Percentiles rank a stretch among this genome's conserved stretches.
phyloP scores from a whole-genome alignment of 495 filamentous ascomycete species.

The Neurospora sp. region DNA sequence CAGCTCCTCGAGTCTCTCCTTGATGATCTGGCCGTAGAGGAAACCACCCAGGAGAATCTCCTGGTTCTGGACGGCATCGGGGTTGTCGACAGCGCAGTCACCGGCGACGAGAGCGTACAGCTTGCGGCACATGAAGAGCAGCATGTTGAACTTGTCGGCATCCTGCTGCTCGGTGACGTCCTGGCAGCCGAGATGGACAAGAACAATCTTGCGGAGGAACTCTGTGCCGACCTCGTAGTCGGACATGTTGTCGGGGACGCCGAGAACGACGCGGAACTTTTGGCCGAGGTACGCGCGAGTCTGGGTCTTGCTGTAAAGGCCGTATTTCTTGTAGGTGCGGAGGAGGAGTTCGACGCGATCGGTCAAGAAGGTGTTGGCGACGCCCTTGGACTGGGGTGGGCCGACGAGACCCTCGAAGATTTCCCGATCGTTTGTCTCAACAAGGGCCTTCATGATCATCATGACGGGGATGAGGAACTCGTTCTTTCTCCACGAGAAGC shows the following conservation, averaged over 20 bases:
- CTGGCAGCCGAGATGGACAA: conserved; percentile 78
- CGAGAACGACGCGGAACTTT: conserved; percentile 79
- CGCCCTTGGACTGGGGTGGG: conserved; percentile 56
- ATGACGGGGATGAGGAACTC: conserved; percentile 89
- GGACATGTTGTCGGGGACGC: conserved; percentile 65
- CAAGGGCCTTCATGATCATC: conserved; percentile 92
- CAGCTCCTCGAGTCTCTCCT: conserved; percentile 87
- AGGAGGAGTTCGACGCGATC: conserved; percentile 88
- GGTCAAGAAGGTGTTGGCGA: conserved; percentile 83
- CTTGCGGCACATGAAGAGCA: conserved; percentile 93
- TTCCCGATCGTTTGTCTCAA: conserved; percentile 92
- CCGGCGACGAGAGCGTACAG: conserved; percentile 86
- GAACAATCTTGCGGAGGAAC: conserved; percentile 78
- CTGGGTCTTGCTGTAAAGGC: conserved; percentile 63
- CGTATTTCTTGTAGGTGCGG: conserved; percentile 85
- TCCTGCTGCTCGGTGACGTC: conserved; percentile 74
- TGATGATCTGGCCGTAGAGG: conserved; percentile 88
- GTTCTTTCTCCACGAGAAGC: conserved; percentile 96
- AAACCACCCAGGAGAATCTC: conserved; percentile 89
- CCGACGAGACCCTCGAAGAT: conserved; percentile 88
- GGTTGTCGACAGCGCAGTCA: conserved; percentile 87
- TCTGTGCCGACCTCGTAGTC: conserved; percentile 83
- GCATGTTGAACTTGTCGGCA: conserved; percentile 84
- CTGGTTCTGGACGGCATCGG: conserved; percentile 90
- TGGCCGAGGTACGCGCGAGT: conserved; percentile 76